A percentile compares a stretch with the other conserved stretches of the same genome.
Evolutionary conservation across 2,329 filamentous ascomycete genomes (phyloP).

Genomic region (Aphanocladium album): DNA sequence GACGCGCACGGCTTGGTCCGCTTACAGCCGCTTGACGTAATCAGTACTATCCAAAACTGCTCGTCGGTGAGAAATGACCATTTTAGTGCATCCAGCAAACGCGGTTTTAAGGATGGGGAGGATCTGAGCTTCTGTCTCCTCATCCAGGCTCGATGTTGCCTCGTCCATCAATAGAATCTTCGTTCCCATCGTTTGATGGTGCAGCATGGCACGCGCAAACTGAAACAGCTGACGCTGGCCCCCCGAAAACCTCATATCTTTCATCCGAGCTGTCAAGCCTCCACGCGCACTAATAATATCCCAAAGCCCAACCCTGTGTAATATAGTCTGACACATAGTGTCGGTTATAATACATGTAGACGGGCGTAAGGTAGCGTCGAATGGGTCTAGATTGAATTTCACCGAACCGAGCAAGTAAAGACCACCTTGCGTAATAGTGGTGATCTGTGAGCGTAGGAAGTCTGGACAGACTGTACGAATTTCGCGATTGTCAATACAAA

Average conservation of each 20-base stretch:
- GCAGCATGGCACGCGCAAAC: conserved; percentile 3
- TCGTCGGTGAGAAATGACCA: background rate
- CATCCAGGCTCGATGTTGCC: background rate
- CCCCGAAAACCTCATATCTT: no score
- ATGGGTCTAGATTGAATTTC: background rate
- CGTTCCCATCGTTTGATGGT: background rate
- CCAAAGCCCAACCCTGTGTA: conserved; percentile 3
- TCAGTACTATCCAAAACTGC: background rate
- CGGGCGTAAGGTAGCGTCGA: background rate
- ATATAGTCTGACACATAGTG: background rate
- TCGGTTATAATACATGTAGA: background rate
- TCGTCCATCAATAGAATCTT: conserved; percentile 3
- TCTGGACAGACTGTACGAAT: background rate
- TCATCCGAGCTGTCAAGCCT: no score
- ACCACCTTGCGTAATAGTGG: background rate
- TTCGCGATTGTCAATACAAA: conserved; percentile 6
- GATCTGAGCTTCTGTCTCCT: no score
- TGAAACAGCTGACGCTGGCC: no score
- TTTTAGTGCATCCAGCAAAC: background rate
- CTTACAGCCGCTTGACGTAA: no score
- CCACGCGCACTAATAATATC: background rate
- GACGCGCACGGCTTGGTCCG: no score
- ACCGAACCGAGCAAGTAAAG: background rate
- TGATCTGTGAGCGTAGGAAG: background rate
- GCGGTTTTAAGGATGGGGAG: background rate